These are phyloP conservation scores for Trichoderma hamatum DNA, from an alignment of 2,329 filamentous ascomycete genomes.

Conservation along the genomic window DNA sequence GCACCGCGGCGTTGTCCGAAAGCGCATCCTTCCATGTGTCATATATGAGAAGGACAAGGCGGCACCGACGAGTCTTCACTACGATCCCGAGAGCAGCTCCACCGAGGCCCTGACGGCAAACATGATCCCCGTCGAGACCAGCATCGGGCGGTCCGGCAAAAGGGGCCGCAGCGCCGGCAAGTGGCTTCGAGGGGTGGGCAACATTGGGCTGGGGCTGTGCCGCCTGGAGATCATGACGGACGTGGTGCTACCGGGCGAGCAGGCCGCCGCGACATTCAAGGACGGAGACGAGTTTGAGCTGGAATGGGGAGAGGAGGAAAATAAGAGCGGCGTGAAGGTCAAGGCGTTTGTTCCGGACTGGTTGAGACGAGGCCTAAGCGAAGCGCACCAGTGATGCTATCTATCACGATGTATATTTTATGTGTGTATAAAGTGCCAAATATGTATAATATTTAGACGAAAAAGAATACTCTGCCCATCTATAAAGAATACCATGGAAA, in stretches of 20 bases:
- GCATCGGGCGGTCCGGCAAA: conserved; percentile 56
- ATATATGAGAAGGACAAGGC: conserved; percentile 60
- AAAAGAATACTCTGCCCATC: background rate
- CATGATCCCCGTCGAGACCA: conserved; percentile 49
- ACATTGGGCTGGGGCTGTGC: conserved; percentile 84
- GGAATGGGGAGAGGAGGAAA: conserved; percentile 51
- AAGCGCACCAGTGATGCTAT: conserved; percentile 30
- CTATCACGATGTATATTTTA: background rate
- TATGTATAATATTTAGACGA: conserved; percentile 1
- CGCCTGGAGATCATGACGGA: conserved; percentile 90
- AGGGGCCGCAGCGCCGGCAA: conserved; percentile 76
- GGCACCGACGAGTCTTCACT: conserved; percentile 49
- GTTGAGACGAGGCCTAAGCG: conserved; percentile 53
- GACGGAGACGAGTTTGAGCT: conserved; percentile 65
- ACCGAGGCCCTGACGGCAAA: conserved; percentile 39
- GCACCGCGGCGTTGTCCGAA: conserved; percentile 90
- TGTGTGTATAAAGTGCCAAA: background rate
- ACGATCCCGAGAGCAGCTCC: conserved; percentile 43
- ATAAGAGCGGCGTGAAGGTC: conserved; percentile 52
- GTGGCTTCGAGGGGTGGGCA: conserved; percentile 77
- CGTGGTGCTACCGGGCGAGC: conserved; percentile 68
- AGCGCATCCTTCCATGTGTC: conserved; percentile 80
- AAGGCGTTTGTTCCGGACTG: conserved; percentile 87
- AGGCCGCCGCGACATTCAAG: conserved; percentile 64
- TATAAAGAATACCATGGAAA: background rate